Percentiles rank a stretch among this genome's conserved stretches.
Conservation (phyloP, 192 early-diverging fungal species). For the Coemansia sp. region DNA sequence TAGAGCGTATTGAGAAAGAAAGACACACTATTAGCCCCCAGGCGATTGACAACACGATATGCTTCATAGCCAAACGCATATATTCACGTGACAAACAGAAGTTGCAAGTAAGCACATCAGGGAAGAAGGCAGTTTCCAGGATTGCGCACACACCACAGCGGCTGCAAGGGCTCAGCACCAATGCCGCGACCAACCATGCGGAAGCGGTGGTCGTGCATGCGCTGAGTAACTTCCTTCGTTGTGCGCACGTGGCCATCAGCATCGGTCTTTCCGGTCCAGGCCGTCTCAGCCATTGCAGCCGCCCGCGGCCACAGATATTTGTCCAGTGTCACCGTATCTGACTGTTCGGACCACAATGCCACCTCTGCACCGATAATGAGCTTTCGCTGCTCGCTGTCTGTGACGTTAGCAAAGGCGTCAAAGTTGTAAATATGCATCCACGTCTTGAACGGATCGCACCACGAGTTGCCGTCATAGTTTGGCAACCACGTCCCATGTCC, state of each 20-base stretch:
- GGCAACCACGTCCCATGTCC: constrained; percentile 73
- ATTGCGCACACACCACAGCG: constrained; percentile 69
- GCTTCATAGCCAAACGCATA: not conserved
- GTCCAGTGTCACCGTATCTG: constrained; percentile 60
- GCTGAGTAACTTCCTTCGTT: constrained; percentile 59
- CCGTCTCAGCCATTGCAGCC: constrained; percentile 64
- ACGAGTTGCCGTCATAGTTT: constrained; percentile 65
- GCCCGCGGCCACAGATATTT: constrained; percentile 68
- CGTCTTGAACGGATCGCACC: constrained; percentile 74
- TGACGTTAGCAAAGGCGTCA: constrained; percentile 62
- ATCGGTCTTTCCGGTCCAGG: constrained; percentile 69
- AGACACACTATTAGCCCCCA: not conserved
- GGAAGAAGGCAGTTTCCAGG: constrained; percentile 55
- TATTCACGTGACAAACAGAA: not conserved
- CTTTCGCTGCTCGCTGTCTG: constrained; percentile 50
- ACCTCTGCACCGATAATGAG: constrained; percentile 70
- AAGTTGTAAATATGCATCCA: constrained; percentile 73
- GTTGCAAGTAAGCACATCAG: not conserved
- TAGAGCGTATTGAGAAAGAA: not conserved
- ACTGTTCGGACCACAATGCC: constrained; percentile 70
- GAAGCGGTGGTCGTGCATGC: constrained; percentile 73
- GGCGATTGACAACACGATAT: not conserved
- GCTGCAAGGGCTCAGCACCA: constrained; percentile 68
- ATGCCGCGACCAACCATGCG: constrained; percentile 67
- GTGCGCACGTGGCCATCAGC: constrained; percentile 54